These are phyloP conservation scores for Clonostachys sp. DNA, from an alignment of 2,329 filamentous ascomycete species.

Conservation along the genomic window DNA sequence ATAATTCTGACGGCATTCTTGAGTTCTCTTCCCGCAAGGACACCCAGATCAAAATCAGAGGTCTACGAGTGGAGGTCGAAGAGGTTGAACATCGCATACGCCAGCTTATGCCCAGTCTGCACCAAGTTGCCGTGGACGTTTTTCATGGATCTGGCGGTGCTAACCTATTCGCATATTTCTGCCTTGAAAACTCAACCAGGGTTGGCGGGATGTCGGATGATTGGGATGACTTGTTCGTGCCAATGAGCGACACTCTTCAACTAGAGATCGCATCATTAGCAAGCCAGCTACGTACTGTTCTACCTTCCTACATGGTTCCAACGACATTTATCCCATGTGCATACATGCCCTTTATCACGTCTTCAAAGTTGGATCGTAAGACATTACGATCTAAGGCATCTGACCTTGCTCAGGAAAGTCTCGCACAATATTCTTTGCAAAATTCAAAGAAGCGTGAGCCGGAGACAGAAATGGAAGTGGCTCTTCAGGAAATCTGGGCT, in stretches of 20 bases:
- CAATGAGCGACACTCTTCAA: slow-evolving; percentile 2
- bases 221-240: slow-evolving; percentile 3
- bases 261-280: slow-evolving; percentile 7
- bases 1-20: slow-evolving; percentile 7
- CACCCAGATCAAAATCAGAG: slow-evolving; percentile 11
- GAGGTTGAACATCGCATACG: slow-evolving; percentile 7
- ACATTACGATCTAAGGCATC: slow-evolving; percentile 1
- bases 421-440: slow-evolving; percentile 13
- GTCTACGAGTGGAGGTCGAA: slow-evolving; percentile 9
- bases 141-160: neutral
- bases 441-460: slow-evolving; percentile 9
- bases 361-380: slow-evolving; percentile 8
- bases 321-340: slow-evolving; percentile 9
- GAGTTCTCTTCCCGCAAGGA: slow-evolving; percentile 9
- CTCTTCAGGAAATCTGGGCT: slow-evolving; percentile 24
- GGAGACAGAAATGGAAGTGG: slow-evolving; percentile 12
- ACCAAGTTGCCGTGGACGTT: neutral
- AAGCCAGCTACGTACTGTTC: slow-evolving; percentile 2
- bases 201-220: neutral
- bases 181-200: neutral
- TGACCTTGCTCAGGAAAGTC: slow-evolving; percentile 3
- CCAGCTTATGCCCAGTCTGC: neutral
- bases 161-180: neutral
- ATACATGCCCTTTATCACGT: slow-evolving; percentile 10
- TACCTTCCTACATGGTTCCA: slow-evolving; percentile 12